phyloP scores from a whole-genome alignment of 2,329 filamentous ascomycete species.

The Pseudocercospora musae region DNA sequence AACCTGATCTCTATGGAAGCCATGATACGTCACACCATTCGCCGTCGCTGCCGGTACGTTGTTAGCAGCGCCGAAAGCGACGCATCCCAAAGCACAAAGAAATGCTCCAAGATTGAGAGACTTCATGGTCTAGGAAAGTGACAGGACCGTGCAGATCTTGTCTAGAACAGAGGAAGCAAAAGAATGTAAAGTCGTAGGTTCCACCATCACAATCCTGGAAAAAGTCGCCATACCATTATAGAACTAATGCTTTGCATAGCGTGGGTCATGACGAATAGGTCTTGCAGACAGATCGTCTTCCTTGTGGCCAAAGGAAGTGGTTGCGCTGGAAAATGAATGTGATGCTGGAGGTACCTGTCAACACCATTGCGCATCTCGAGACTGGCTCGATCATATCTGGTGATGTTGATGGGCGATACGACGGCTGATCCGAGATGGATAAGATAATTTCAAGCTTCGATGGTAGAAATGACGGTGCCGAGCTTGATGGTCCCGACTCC shows the following conservation, averaged over 20 bases:
- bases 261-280: neutral
- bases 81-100: neutral
- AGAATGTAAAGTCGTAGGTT: neutral
- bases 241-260: neutral
- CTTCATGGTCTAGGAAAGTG: neutral
- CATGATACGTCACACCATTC: constrained; percentile 25
- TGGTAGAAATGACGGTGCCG: neutral
- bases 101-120: neutral
- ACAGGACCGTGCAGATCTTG: neutral
- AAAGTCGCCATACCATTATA: neutral
- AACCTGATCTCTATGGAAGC: constrained; percentile 22
- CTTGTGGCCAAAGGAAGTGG: neutral
- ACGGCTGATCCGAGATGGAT: neutral
- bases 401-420: neutral
- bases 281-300: neutral
- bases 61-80: neutral
- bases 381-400: neutral
- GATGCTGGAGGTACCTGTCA: neutral
- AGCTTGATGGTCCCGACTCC: neutral
- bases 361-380: neutral
- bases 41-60: neutral
- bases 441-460: neutral
- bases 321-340: neutral
- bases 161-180: neutral
- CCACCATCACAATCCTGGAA: neutral